Evolutionary conservation across 2,329 filamentous ascomycete genomes (phyloP).

Genomic region (Pseudogymnoascus sp.): DNA sequence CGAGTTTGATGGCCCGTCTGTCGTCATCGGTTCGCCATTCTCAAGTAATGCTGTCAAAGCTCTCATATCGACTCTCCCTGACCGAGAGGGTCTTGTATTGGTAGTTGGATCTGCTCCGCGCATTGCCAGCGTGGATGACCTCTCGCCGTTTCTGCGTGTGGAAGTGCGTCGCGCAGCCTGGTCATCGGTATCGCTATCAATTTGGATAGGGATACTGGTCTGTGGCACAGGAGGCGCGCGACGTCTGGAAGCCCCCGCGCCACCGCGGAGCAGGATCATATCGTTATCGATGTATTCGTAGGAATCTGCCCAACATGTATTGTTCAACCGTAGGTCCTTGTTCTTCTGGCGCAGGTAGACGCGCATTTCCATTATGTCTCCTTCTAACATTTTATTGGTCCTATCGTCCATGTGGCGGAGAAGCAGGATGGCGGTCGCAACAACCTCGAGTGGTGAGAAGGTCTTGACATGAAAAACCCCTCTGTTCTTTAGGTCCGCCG

Average conservation of each 20-base stretch:
- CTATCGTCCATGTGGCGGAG: slow-evolving; percentile 25
- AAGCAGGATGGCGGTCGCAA: slow-evolving; percentile 28
- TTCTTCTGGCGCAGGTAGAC: slow-evolving; percentile 24
- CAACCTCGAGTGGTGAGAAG: slow-evolving; percentile 30
- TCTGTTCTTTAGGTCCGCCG: slow-evolving; percentile 21
- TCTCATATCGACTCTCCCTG: neutral
- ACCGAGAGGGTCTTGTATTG: neutral
- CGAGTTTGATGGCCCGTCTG: neutral
- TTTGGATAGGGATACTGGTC: neutral
- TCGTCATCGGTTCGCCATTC: neutral
- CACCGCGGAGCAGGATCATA: slow-evolving; percentile 9
- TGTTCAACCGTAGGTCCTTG: slow-evolving; percentile 30
- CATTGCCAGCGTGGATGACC: neutral
- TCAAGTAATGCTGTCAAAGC: neutral
- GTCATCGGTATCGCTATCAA: neutral
- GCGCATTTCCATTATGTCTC: slow-evolving; percentile 29
- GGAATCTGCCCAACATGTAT: slow-evolving; percentile 26
- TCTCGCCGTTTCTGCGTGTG: neutral
- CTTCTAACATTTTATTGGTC: slow-evolving; percentile 24
- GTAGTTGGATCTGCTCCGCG: neutral
- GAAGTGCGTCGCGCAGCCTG: neutral
- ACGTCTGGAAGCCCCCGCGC: neutral
- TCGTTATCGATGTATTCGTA: slow-evolving; percentile 26
- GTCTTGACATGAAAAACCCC: slow-evolving; percentile 26
- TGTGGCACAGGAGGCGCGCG: neutral